Percentiles rank a stretch among this genome's conserved stretches.
Conservation (phyloP, 1,284 basidiomycete genomes). For the Polyporus tsugae region DNA sequence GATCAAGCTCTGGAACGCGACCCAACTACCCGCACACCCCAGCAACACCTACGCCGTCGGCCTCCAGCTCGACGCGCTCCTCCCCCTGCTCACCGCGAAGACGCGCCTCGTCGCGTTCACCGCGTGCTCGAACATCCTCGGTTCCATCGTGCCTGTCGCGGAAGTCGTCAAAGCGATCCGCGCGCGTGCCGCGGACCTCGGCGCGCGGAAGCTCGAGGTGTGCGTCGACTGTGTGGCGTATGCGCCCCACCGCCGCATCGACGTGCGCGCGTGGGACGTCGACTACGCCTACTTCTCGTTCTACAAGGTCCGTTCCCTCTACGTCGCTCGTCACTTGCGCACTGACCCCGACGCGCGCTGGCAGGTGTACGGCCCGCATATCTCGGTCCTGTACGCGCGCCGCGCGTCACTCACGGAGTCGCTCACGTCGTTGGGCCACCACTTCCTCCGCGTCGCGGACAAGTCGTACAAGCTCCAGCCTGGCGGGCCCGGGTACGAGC, state of each 20-base stretch:
- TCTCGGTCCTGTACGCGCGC: conserved; percentile 71
- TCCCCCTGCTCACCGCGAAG: conserved; percentile 66
- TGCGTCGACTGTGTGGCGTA: conserved; percentile 83
- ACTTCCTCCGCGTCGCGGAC: conserved; percentile 66
- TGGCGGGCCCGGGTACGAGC: conserved; percentile 79
- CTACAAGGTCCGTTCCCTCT: conserved; percentile 68
- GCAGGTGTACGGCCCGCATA: conserved; percentile 81
- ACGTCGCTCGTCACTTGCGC: neutral
- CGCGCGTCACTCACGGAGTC: conserved; percentile 52
- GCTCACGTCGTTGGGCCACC: conserved; percentile 69
- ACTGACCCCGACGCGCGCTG: neutral
- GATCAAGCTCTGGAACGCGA: conserved; percentile 68
- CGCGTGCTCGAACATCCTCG: conserved; percentile 81
- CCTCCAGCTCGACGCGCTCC: conserved; percentile 64
- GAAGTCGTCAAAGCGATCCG: conserved; percentile 55
- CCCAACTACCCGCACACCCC: conserved; percentile 48
- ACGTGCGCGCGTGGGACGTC: conserved; percentile 79
- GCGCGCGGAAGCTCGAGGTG: conserved; percentile 70
- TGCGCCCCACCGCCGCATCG: conserved; percentile 75
- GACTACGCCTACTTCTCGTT: conserved; percentile 78
- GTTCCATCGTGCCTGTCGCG: conserved; percentile 69
- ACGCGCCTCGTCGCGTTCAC: conserved; percentile 81
- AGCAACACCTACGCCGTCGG: conserved; percentile 74
- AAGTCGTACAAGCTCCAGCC: conserved; percentile 73
- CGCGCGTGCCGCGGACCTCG: conserved; percentile 60